A percentile compares a stretch with the other conserved stretches of the same genome.
These are phyloP conservation scores for Dissoconium aciculare DNA, from an alignment of 2,329 filamentous ascomycete genomes.

Conservation along the genomic window DNA sequence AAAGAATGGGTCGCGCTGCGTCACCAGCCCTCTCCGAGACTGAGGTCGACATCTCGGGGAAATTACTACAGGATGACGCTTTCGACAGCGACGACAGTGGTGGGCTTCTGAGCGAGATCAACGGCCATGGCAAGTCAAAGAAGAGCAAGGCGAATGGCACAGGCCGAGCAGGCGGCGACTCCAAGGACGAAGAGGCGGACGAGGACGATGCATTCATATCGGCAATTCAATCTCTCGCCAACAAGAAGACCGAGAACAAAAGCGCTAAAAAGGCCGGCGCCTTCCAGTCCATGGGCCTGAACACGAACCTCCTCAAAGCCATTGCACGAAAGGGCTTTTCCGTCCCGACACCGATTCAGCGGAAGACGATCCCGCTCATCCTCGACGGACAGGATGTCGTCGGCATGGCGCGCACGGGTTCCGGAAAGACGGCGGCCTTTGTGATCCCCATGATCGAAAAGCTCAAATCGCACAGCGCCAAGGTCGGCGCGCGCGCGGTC, in stretches of 20 bases:
- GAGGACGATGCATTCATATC: slow-evolving; percentile 79
- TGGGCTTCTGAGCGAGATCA: slow-evolving; percentile 3
- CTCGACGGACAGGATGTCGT: slow-evolving; percentile 90
- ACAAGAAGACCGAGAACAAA: slow-evolving; percentile 69
- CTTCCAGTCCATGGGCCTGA: slow-evolving; percentile 89
- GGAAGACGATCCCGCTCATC: slow-evolving; percentile 87
- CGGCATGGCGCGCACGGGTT: slow-evolving; percentile 96
- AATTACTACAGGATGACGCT: slow-evolving; percentile 47
- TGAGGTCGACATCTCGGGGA: slow-evolving; percentile 77
- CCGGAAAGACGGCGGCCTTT: slow-evolving; percentile 95
- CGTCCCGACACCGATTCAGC: slow-evolving; percentile 91
- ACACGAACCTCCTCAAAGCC: slow-evolving; percentile 68
- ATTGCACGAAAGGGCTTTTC: slow-evolving; percentile 90
- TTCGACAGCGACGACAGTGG: slow-evolving; percentile 36
- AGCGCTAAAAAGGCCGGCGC: slow-evolving; percentile 89
- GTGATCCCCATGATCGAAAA: slow-evolving; percentile 97
- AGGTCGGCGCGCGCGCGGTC: slow-evolving; percentile 71
- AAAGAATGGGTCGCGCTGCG: slow-evolving; percentile 46
- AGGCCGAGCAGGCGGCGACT: slow-evolving; percentile 11
- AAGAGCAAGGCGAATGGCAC: slow-evolving; percentile 8
- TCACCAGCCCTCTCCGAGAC: slow-evolving; percentile 80
- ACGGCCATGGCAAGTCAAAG: too few species aligned
- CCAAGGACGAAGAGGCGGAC: slow-evolving; percentile 34
- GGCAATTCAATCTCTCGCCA: slow-evolving; percentile 69
- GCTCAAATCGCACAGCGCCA: slow-evolving; percentile 71